Conservation (phyloP, 768 basidiomycete genomes). For the Auriscalpium orientale region DNA sequence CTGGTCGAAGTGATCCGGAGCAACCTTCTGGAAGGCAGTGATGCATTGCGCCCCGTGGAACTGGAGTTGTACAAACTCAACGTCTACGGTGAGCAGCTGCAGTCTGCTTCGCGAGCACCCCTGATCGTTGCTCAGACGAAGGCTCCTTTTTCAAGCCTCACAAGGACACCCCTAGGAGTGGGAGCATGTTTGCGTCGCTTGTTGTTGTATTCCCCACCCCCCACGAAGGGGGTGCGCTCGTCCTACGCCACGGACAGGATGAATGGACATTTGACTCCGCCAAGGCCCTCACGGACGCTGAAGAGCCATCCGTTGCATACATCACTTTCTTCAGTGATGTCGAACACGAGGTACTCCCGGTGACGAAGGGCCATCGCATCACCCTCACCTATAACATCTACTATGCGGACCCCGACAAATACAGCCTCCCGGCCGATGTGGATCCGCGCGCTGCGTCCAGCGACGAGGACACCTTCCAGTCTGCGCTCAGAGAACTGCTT, state of each 20-base stretch:
- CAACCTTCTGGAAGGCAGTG: constrained; percentile 17
- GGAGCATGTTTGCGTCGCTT: too few relatives aligned
- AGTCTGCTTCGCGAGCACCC: too few relatives aligned
- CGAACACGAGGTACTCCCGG: constrained; percentile 36
- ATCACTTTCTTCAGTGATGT: too few relatives aligned
- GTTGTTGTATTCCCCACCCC: too few relatives aligned
- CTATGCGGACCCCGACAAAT: constrained; percentile 20
- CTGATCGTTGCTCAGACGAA: constrained; percentile 25
- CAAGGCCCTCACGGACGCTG: constrained; percentile 10
- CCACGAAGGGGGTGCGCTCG: too few relatives aligned
- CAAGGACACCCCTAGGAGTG: too few relatives aligned
- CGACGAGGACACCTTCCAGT: constrained; percentile 5
- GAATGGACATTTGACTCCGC: too few relatives aligned
- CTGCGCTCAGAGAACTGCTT: constrained; percentile 22
- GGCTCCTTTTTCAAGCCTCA: too few relatives aligned
- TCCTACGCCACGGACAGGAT: too few relatives aligned
- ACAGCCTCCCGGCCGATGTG: neutral
- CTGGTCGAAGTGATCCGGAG: too few relatives aligned
- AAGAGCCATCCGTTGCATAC: constrained; percentile 24
- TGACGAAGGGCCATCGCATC: constrained; percentile 34
- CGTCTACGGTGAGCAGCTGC: constrained; percentile 40
- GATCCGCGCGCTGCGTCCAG: neutral
- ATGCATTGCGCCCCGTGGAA: constrained; percentile 14
- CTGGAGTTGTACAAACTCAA: too few relatives aligned
- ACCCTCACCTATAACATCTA: too few relatives aligned